Evolutionary conservation across 805 yeast genomes (phyloP).

Genomic region (Starmerella roubikii): DNA sequence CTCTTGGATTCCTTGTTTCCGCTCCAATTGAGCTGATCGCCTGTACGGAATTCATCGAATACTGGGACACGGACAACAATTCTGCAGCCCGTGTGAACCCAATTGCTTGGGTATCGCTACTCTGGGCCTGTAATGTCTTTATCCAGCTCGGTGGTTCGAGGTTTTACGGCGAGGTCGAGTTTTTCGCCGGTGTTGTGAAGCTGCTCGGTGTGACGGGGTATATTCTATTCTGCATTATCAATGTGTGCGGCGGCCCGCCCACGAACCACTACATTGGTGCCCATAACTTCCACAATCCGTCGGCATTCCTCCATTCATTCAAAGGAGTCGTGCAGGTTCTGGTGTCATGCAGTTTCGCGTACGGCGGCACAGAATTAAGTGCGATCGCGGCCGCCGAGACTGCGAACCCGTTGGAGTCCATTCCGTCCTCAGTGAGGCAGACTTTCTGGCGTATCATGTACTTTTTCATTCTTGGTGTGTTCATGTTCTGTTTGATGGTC

Average conservation of each 20-base stretch:
- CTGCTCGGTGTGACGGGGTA: constrained; percentile 47
- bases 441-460: constrained; percentile 69
- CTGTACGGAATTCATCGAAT: constrained; percentile 33
- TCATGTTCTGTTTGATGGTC: constrained; percentile 50
- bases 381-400: constrained; percentile 70
- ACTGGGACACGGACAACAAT: constrained; percentile 37
- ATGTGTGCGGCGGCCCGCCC: constrained; percentile 41
- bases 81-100: constrained; percentile 31
- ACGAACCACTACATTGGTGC: constrained; percentile 43
- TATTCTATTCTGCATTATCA: constrained; percentile 44
- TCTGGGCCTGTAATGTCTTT: constrained; percentile 35
- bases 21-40: constrained; percentile 48
- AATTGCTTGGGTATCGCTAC: constrained; percentile 45
- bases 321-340: constrained; percentile 52
- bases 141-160: constrained; percentile 43
- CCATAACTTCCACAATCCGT: constrained; percentile 47
- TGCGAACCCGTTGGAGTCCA: constrained; percentile 47
- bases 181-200: constrained; percentile 43
- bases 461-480: constrained; percentile 50
- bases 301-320: constrained; percentile 45
- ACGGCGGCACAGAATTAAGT: constrained; percentile 62
- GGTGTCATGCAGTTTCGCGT: constrained; percentile 54
- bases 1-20: constrained; percentile 46
- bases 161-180: constrained; percentile 57
- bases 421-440: constrained; percentile 65